Evolutionary conservation across 1,284 basidiomycete genomes (phyloP), one percentile per base, ranked within the genome.

Genomic region (Lentinula novae-zelandiae): DNA sequence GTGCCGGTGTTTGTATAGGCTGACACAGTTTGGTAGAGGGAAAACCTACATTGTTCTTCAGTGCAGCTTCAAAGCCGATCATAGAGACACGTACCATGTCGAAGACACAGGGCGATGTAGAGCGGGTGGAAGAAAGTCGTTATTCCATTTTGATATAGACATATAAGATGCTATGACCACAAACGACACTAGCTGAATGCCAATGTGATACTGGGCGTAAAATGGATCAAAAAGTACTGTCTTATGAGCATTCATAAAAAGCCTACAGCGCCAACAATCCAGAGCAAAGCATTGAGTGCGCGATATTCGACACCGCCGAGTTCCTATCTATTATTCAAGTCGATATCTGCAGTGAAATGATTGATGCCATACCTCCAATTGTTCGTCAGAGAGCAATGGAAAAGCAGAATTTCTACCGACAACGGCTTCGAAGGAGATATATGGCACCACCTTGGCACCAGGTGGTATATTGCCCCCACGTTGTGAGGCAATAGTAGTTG

Each of bases 281-380:
- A 93, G 15, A 93, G 76, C 48, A 96, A 73, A 3, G 90, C 80
- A 62, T 88, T 89, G 60, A 97, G 75, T 1, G 91, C 94, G n/a
- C 94, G 84, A 69, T 95, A 98, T 72, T 99, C 96, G 13, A 97
- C 91, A 5, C 96, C 96, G 7, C 95, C 95, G 5, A 98, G 78
- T 73, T 98, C 95, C 64, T 56, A 20, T 7, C 2, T 3, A 20
- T 20, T 46, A n/a, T 22, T 8, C 22, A 6, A 46, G 0, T 20
- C 20, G n/a, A 27, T 46, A 22, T 46, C 17, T 20, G 20, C 5
- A 22, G 27, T 7, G 1, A 17, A n/a, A 31, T 2, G 15, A 10
- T 9, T 10, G 1, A 10, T 17, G 3, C 6, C 38, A 56, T 46
- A 56, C 54, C 39, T 96, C 92, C 66, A 93, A 78, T 69, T 98